phyloP scores from a whole-genome alignment of 2,329 filamentous ascomycete genomes.

The Fusarium pseudonygamai region DNA sequence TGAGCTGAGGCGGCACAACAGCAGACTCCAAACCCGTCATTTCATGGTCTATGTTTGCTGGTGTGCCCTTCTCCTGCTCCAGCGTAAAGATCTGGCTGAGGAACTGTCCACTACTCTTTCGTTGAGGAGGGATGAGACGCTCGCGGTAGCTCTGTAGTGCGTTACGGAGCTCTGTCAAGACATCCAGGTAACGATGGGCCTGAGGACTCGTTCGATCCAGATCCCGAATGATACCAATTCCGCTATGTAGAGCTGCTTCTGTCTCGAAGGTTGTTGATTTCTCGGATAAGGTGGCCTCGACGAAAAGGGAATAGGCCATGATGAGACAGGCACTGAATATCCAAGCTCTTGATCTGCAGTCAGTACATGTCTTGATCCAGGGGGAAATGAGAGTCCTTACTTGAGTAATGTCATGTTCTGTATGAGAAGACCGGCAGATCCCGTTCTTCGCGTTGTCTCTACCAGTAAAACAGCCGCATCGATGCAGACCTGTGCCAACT shows the following conservation, averaged over 20 bases:
- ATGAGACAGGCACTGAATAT: background rate
- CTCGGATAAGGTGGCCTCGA: background rate
- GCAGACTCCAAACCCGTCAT: background rate
- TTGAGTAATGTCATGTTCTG: background rate
- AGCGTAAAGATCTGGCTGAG: background rate
- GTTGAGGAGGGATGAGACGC: background rate
- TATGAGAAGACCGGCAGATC: background rate
- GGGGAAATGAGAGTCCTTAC: accelerated
- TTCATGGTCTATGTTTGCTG: too few species aligned
- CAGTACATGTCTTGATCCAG: accelerated
- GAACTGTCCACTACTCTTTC: background rate
- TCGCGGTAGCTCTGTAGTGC: background rate
- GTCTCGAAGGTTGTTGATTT: background rate
- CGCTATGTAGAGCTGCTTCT: background rate
- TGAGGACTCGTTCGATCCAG: background rate
- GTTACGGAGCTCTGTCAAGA: background rate
- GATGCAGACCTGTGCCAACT: background rate
- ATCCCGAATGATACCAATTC: background rate
- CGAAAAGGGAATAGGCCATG: background rate
- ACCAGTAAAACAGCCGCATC: background rate
- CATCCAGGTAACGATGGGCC: background rate
- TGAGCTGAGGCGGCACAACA: background rate
- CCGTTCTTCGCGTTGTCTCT: background rate
- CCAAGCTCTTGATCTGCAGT: background rate
- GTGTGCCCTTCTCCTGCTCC: background rate